Evolutionary conservation across 2,329 filamentous ascomycete genomes (phyloP).

Genomic region (Boeremia exigua): DNA sequence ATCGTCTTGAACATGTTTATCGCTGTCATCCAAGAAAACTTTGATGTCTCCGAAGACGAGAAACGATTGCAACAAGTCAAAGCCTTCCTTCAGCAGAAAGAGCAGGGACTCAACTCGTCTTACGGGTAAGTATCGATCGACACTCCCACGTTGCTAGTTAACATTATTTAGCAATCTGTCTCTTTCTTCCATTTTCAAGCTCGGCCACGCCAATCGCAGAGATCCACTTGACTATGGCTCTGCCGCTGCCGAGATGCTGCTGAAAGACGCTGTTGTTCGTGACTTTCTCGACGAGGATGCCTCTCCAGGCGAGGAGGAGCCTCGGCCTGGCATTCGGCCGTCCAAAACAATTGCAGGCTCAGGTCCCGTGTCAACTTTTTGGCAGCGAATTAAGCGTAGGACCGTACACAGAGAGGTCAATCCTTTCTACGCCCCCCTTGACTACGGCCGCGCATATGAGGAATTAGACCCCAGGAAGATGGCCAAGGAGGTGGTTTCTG

Average conservation of each 20-base stretch:
- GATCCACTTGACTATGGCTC: constrained; percentile 93
- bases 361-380: constrained; percentile 65
- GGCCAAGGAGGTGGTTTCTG: constrained; percentile 87
- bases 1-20: constrained; percentile 99
- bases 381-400: constrained; percentile 64
- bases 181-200: constrained; percentile 67
- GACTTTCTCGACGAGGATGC: constrained; percentile 77
- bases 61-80: constrained; percentile 97
- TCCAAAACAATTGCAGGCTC: constrained; percentile 58
- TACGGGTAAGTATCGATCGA: constrained; percentile 54
- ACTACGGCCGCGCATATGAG: constrained; percentile 73
- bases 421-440: constrained; percentile 88
- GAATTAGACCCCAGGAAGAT: constrained; percentile 83
- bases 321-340: constrained; percentile 45
- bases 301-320: constrained; percentile 36
- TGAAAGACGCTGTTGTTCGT: constrained; percentile 93
- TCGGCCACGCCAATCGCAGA: constrained; percentile 67
- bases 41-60: constrained; percentile 97
- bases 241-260: constrained; percentile 91
- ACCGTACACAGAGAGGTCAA: constrained; percentile 79
- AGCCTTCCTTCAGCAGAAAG: constrained; percentile 89
- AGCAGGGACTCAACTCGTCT: constrained; percentile 70
- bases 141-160: constrained; percentile 5
- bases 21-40: constrained; percentile 99
- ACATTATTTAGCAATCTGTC: constrained; percentile 67